phyloP scores from a whole-genome alignment of 192 early-diverging fungal genomes.

The Backusella morwellensis region DNA sequence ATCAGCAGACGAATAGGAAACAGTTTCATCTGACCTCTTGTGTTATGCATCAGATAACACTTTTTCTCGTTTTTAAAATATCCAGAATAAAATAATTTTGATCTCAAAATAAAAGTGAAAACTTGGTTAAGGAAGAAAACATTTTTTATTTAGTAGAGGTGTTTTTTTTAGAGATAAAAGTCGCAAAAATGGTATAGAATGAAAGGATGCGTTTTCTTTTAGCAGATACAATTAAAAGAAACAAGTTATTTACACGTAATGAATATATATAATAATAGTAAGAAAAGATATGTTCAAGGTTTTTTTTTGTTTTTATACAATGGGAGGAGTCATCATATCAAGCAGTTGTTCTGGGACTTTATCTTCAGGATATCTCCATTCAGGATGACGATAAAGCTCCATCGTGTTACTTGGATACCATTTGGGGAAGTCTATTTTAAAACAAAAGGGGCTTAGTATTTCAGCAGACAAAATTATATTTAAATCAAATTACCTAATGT shows the following conservation, averaged over 20 bases:
- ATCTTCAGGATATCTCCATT: slow-evolving; percentile 30
- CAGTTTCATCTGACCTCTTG: neutral
- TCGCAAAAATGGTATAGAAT: neutral
- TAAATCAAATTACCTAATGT: slow-evolving; percentile 15
- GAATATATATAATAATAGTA: neutral
- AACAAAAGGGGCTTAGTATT: neutral
- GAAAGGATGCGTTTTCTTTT: neutral
- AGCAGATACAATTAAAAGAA: neutral
- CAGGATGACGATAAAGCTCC: slow-evolving; percentile 28
- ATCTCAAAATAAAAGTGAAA: no score
- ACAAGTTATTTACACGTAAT: neutral
- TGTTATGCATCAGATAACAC: no score
- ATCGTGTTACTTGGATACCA: slow-evolving; percentile 26
- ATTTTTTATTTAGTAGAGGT: neutral
- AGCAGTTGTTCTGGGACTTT: slow-evolving; percentile 27
- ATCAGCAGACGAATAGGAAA: neutral
- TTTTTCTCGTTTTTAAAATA: no score
- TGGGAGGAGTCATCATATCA: neutral
- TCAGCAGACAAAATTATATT: neutral
- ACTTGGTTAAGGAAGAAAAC: no score
- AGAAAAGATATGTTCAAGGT: neutral
- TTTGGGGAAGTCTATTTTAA: slow-evolving; percentile 21
- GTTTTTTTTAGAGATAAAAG: neutral
- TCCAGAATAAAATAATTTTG: no score
- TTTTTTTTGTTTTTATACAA: neutral